Evolutionary conservation across 108 stramenopile species (phyloP), one percentile per base, ranked within the genome.

Genomic region (Cyclostephanos tholiformis): DNA sequence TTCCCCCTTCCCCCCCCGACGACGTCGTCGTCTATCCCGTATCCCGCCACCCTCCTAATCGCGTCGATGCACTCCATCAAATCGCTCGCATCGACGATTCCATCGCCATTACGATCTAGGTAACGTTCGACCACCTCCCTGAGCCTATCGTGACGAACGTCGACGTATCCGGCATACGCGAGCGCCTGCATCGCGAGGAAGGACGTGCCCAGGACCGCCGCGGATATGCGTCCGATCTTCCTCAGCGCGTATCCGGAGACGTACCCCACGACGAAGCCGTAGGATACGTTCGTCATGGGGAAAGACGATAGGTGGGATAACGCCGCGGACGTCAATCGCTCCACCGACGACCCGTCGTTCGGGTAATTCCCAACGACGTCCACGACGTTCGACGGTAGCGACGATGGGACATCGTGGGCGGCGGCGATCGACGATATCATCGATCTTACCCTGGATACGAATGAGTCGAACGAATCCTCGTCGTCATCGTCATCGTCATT

Each of bases 121-220:
- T 74, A 27, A 61, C 32, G 58, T 22, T 79, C 82, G 4, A 76
- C 65, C 53, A 85, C 75, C 27, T 72, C 69, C 12, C 43, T 36
- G 36, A 95, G 65, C 61, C 85, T 87, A 8, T 48, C 79, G 69
- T 92, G 90, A 82, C 91, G 74, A 13, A 95, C 82, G 17, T 46
- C 44, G 36, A 64, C 26, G 41, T 41, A 64, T 44, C 63, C 44
- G 6, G 10, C 0, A 44, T 44, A 2, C 4, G 23, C 16, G 17
- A 64, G 22, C 0, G 26, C 36, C 41, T 46, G 43, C 63, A 49
- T 4, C 0, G 1, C 50, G 27, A 65, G 29, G 46, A 65, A 41
- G 41, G 36, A 10, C n/a, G 23, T 2, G 0, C 61, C 61, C 41
- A 62, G 20, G 16, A 22, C 20, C 22, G 38, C 17, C 22, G 32